phyloP scores from a whole-genome alignment of 1,139 yeast genomes.

The Chernovozyma sophiae-reginae region DNA sequence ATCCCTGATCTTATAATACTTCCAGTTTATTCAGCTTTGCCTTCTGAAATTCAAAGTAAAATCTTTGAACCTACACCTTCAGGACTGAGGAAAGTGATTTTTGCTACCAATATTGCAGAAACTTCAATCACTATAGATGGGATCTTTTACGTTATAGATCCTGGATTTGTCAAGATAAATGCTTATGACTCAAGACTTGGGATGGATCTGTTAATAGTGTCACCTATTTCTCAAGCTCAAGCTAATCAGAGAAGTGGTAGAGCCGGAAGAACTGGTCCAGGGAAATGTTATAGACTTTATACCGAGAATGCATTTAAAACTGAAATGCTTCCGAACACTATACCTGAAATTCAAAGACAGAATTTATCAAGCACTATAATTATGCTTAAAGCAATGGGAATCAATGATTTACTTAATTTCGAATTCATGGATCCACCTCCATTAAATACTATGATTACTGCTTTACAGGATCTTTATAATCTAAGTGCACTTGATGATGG shows the following conservation, averaged over 20 bases:
- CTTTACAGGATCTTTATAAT: conserved; percentile 79
- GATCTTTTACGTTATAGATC: conserved; percentile 70
- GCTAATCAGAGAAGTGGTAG: conserved; percentile 82
- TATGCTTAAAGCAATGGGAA: conserved; percentile 94
- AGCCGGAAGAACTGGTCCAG: conserved; percentile 87
- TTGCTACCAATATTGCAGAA: conserved; percentile 81
- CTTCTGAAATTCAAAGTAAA: conserved; percentile 67
- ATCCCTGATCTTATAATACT: conserved; percentile 66
- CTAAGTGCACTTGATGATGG: conserved; percentile 78
- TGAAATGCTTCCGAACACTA: conserved; percentile 81
- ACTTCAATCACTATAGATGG: conserved; percentile 82
- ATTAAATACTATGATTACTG: conserved; percentile 64
- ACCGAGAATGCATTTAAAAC: conserved; percentile 62
- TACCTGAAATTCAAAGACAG: conserved; percentile 92
- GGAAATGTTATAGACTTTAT: conserved; percentile 71
- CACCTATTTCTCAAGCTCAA: conserved; percentile 79
- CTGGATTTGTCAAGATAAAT: conserved; percentile 76
- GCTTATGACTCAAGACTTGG: conserved; percentile 74
- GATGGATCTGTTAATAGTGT: conserved; percentile 69
- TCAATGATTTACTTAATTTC: conserved; percentile 70
- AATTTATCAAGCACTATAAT: conserved; percentile 81
- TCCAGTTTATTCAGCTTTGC: conserved; percentile 84
- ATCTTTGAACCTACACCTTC: conserved; percentile 74
- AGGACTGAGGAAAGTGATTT: conserved; percentile 66
- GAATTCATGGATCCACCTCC: conserved; percentile 97